Evolutionary conservation across 116 monocot genomes (phyloP).

Genomic region (Papilionanthe hybrid): DNA sequence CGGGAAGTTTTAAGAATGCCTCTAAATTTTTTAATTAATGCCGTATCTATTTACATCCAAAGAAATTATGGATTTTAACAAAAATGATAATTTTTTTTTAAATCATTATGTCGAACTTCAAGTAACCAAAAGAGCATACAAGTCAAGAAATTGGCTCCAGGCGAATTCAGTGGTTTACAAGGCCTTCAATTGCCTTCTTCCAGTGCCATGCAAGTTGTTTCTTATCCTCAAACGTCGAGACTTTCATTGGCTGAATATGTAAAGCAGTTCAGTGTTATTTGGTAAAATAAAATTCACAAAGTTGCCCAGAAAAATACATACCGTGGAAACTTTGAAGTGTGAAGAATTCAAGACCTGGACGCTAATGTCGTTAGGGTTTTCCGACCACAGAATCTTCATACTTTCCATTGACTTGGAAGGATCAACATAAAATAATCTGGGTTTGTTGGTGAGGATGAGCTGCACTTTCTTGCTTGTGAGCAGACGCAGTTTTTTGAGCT

Average conservation of each 20-base stretch:
- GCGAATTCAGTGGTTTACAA: slow-evolving; percentile 35
- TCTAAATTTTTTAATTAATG: no score
- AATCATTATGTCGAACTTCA: no score
- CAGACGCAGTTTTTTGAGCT: slow-evolving; percentile 73
- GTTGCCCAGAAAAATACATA: slow-evolving; percentile 18
- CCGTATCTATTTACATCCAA: no score
- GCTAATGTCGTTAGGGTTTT: slow-evolving; percentile 50
- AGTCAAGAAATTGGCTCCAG: not conserved
- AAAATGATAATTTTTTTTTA: not conserved
- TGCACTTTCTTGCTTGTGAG: slow-evolving; percentile 91
- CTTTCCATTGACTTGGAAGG: slow-evolving; percentile 56
- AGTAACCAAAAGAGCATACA: no score
- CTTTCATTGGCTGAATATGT: slow-evolving; percentile 67
- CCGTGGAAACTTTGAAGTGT: slow-evolving; percentile 87
- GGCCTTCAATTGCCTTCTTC: slow-evolving; percentile 86
- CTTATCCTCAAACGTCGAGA: slow-evolving; percentile 79
- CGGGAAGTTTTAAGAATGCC: no score
- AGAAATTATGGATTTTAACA: no score
- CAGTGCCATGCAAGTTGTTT: slow-evolving; percentile 86
- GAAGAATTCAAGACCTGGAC: slow-evolving; percentile 66
- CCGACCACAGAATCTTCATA: slow-evolving; percentile 73
- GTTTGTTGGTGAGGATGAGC: slow-evolving; percentile 88
- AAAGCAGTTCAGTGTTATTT: not conserved
- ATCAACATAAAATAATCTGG: slow-evolving; percentile 68
- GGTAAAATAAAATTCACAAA: not conserved